Percentiles rank a stretch among this genome's conserved stretches.
Conservation (phyloP, 768 basidiomycete species). For the Lactarius sp. region DNA sequence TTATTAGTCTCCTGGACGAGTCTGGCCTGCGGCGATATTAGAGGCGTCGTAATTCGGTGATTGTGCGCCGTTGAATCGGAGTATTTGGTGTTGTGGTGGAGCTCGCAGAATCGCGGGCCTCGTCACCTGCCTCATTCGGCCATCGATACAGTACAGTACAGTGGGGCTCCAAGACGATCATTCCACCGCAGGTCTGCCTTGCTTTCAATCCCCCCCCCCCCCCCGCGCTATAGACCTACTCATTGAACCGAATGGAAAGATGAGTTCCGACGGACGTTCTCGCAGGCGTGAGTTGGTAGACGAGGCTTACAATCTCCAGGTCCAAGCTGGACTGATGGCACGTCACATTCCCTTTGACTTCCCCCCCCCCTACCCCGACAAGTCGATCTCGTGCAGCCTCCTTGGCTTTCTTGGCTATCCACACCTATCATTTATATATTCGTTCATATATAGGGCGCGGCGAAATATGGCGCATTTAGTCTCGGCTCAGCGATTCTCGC, state of each 20-base stretch:
- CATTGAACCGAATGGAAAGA: not conserved
- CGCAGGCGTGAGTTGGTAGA: constrained; percentile 52
- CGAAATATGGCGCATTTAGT: constrained; percentile 49
- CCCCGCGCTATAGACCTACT: not conserved
- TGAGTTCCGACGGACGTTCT: constrained; percentile 27
- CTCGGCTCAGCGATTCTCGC: constrained; percentile 56
- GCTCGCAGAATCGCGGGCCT: no score
- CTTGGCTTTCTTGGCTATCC: not conserved
- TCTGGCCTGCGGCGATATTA: constrained; percentile 37
- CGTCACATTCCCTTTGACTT: constrained; percentile 1
- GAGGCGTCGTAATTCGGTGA: constrained; percentile 38
- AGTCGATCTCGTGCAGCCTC: not conserved
- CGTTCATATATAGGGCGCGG: constrained; percentile 44
- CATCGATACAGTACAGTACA: constrained; percentile 27
- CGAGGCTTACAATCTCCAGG: constrained; percentile 54
- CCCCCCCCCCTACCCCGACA: not conserved
- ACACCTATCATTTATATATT: not conserved
- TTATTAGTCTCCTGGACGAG: constrained; percentile 37
- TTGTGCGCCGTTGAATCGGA: constrained; percentile 6
- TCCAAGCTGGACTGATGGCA: constrained; percentile 43
- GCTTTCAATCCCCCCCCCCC: not conserved
- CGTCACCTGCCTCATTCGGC: constrained; percentile 18
- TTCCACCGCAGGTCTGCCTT: not conserved
- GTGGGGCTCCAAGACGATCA: not conserved
- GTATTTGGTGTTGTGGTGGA: no score